Base-by-base conservation (phyloP, 2,329 filamentous ascomycete genomes). In the Hirsutella minnesotensis region DNA sequence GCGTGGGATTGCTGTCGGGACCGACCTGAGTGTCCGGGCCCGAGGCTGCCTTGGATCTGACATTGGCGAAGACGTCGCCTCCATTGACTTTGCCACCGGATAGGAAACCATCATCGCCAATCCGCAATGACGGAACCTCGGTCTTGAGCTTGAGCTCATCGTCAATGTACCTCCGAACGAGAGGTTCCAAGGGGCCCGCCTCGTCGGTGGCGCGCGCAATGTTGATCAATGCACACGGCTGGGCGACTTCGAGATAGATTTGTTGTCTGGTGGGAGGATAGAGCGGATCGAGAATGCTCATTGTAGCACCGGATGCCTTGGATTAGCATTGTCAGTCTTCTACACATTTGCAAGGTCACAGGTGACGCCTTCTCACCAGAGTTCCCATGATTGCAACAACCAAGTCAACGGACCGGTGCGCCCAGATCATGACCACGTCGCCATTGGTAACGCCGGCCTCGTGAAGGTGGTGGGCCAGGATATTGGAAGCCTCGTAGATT, bases 391-490 rank as follows among this genome's bases (percentile, higher is more conserved):
- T 80, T 30, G 83, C 86, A 38, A 68, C 56, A 36, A 77, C 68
- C 12, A 79, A 60, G 22, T 77, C 72, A 29, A 95, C 88, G 39
- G 49, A 79, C 45, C 89, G 79, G 63, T 95, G 77, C 44, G 86
- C 86, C 57, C 81, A 95, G 49, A 92, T 85, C 86, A 95, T 94
- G 54, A 95, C 87, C 3, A 95, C 88, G 57, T 96, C 88, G 9
- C 87, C 88, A 51, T 79, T 70, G 46, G 79, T 71, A 49, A 87
- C 71, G 45, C 89, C 88, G 53, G 79, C 72, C 40, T 81, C 70
- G 42, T 83, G 75, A 18, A 95, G 72, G 56, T 94, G 77, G 63
- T 94, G 80, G 19, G 87, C 85, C 7, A 95, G 62, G 16, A 78
- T 71, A 58, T 94, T 94, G 24, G 86, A 83, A 0, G 83, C 81